Evolutionary conservation across 1,284 basidiomycete species (phyloP), one percentile per base, ranked within the genome.

Genomic region (Rhodotorula sp.): DNA sequence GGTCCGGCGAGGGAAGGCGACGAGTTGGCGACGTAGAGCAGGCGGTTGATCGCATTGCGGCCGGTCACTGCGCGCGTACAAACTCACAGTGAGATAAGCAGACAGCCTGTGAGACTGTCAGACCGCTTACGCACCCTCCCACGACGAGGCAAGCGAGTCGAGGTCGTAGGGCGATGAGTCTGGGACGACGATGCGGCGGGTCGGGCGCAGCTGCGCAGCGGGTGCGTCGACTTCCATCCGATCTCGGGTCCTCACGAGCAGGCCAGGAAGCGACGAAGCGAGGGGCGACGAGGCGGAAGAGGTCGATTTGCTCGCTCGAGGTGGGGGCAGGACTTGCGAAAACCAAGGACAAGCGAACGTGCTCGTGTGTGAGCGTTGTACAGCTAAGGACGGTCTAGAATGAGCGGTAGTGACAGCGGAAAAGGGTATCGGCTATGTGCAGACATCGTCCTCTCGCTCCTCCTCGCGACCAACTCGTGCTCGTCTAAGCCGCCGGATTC

Each of bases 131-230:
- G 58, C 71, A 87, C 88, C 87, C 70, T 83, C 81, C 79, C 89
- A 88, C 60, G 85, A 85, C 48, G 86, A 82, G 65, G 87, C 85
- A 76, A 88, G 87, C 44, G 85, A 79, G 70, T 91, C 90, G 58
- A 91, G 83, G 76, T 91, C 90, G 77, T 90, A 91, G 4, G 90
- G 89, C 77, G 90, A 89, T 1, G 84, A 83, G 62, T 89, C 88
- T 78, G 90, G 88, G 20, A 90, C 84, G 40, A n/a, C 31, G 52
- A 69, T 28, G 30, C 64, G 59, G 46, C 59, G 60, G 40, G 16
- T 24, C 83, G 81, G 9, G n/a, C 52, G 34, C 6, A 52, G 31
- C 5, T 57, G 30, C 4, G 57, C 47, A 2, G 52, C 28, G 18
- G 56, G 47, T n/a, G 50, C 7, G 31, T 69, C 68, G 31, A 69